Evolutionary conservation across 345 rosid genomes (phyloP), one percentile per base, ranked within the genome.

Genomic region (Hibiscus tridactylites): DNA sequence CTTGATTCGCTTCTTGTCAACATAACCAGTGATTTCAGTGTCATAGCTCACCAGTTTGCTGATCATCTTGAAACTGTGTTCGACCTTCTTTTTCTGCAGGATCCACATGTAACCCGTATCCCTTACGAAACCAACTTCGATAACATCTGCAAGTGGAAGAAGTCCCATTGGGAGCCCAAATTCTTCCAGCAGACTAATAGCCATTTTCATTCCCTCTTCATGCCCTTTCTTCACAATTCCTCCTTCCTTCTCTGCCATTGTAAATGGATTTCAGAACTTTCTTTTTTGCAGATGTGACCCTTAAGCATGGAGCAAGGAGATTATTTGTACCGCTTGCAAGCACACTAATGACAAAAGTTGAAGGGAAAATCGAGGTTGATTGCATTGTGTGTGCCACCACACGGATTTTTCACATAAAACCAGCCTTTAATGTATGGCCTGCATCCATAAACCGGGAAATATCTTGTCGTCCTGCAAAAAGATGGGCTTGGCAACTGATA

Each of bases 91-190:
- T 79, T 82, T 81, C 70, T 85, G 91, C 74, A 64, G 42, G 39
- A 85, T 84, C 91, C 89, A 88, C 84, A 85, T 77, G 82, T 82
- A 84, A 6, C 89, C 86, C 1, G 84, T 84, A 35, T 39, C 44
- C 75, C 61, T 81, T n/a, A 81, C 84, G 56, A 79, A 84, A 58
- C 91, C 91, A 52, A 83, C 87, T 73, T 87, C 88, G 7, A 78
- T 74, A 53, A 85, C 84, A 56, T 82, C 79, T 53, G 73, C 84
- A 13, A 87, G 81, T 54, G 91, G 89, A 39, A 85, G 82, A 54
- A 87, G 88, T 39, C 89, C 91, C 26, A 64, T 19, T 13, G 89
- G 89, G 62, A 87, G 88, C 7, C 53, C 84, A 26, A 81, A 85
- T 78, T 87, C 89, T 72, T 74, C 80, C 0, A 87, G 84, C 49